These are phyloP conservation scores for Camelina hispida DNA, from an alignment of 345 rosid genomes.

Conservation along the genomic window DNA sequence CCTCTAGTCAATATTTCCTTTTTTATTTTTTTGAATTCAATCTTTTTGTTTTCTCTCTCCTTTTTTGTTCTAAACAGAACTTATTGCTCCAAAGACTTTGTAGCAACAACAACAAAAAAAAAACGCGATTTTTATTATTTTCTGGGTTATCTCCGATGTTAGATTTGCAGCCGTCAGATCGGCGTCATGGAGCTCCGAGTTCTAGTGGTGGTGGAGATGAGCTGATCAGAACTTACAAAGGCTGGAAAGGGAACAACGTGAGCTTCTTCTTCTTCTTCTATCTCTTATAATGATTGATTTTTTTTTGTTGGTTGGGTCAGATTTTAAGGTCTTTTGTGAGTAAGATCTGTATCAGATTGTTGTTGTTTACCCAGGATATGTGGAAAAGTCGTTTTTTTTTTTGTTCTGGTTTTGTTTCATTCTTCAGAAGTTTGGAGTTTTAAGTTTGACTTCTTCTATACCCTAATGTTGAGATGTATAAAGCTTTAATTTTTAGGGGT, in stretches of 20 bases:
- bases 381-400: neutral
- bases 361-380: neutral
- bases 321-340: slow-evolving; percentile 11
- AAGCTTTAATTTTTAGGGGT: neutral
- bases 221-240: slow-evolving; percentile 64
- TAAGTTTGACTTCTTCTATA: slow-evolving; percentile 38
- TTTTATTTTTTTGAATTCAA: neutral
- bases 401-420: slow-evolving; percentile 21
- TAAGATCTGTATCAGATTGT: slow-evolving; percentile 44
- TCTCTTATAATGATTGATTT: neutral
- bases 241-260: slow-evolving; percentile 89
- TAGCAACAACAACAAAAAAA: neutral
- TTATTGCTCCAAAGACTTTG: neutral
- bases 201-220: slow-evolving; percentile 41
- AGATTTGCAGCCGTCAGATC: slow-evolving; percentile 48
- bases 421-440: slow-evolving; percentile 8
- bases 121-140: slow-evolving; percentile 3
- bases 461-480: slow-evolving; percentile 25
- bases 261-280: slow-evolving; percentile 30
- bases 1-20: slow-evolving; percentile 21
- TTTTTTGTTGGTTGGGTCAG: slow-evolving; percentile 2
- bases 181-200: slow-evolving; percentile 42
- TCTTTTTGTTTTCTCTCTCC: neutral
- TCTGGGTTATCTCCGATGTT: slow-evolving; percentile 41
- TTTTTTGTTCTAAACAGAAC: neutral